A percentile compares a stretch with the other conserved stretches of the same genome.
phyloP scores from a whole-genome alignment of 257 asterid species.

The Solanum tacnaense region DNA sequence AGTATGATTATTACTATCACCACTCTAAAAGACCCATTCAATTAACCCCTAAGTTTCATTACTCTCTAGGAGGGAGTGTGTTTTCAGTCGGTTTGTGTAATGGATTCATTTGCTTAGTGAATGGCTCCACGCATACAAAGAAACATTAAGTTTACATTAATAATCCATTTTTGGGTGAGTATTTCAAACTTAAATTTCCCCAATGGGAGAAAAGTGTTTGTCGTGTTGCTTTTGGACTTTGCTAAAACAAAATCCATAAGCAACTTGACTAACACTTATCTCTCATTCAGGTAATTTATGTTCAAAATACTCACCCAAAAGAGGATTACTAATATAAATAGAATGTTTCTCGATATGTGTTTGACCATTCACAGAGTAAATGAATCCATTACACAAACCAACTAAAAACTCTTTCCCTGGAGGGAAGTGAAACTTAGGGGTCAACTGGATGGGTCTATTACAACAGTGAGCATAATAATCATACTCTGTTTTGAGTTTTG shows the following conservation, averaged over 20 bases:
- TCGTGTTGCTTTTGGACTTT: background rate
- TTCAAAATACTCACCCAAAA: background rate
- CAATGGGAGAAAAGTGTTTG: background rate
- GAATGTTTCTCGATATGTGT: background rate
- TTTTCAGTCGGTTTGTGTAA: background rate
- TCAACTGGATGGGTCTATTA: background rate
- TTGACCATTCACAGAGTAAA: background rate
- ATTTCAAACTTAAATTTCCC: background rate
- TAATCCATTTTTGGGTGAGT: background rate
- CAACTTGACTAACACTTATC: background rate
- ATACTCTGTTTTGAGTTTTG: background rate
- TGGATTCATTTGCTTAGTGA: background rate
- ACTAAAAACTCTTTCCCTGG: background rate
- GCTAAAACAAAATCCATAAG: background rate
- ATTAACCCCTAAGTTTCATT: background rate
- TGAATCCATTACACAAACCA: background rate
- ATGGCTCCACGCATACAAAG: background rate
- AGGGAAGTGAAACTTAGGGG: background rate
- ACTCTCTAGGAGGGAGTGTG: background rate
- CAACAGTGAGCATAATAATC: background rate
- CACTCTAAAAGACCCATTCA: background rate
- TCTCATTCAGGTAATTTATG: background rate
- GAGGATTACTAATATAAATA: background rate
- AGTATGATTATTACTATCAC: background rate
- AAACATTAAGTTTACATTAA: background rate